Conservation (phyloP, 169 alveolate genomes). For the Plasmodium billcollinsi region DNA sequence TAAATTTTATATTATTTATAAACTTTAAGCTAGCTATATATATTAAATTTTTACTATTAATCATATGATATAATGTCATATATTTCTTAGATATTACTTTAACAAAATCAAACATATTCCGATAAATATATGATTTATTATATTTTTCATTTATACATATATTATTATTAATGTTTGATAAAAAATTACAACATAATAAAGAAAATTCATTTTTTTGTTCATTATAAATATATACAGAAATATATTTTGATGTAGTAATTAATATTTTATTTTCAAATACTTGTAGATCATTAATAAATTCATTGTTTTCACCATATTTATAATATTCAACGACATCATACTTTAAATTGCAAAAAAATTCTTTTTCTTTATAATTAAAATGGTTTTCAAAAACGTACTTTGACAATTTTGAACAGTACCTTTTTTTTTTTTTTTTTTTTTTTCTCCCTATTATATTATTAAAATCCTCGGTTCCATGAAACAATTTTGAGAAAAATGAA, state of each 20-base stretch:
- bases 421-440: conserved; percentile 21
- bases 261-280: conserved; percentile 51
- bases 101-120: conserved; percentile 15
- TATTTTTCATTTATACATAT: conserved; percentile 13
- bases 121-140: conserved; percentile 5
- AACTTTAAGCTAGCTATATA: conserved; percentile 40
- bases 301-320: conserved; percentile 8
- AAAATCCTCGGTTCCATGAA: not conserved
- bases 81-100: conserved; percentile 19
- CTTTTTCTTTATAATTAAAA: conserved; percentile 15
- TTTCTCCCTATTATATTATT: not conserved
- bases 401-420: not conserved
- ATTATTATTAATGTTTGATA: conserved; percentile 17
- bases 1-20: conserved; percentile 21
- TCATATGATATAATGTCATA: conserved; percentile 15
- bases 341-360: conserved; percentile 19
- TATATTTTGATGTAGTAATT: conserved; percentile 17
- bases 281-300: conserved; percentile 28
- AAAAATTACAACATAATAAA: conserved; percentile 10
- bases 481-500: not conserved
- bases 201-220: conserved; percentile 12
- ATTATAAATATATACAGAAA: conserved; percentile 30
- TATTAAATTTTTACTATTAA: not conserved
- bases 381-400: conserved; percentile 33
- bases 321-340: conserved; percentile 30